phyloP scores from a whole-genome alignment of 192 early-diverging fungal species.

The Gryganskiella cystojenkinii region DNA sequence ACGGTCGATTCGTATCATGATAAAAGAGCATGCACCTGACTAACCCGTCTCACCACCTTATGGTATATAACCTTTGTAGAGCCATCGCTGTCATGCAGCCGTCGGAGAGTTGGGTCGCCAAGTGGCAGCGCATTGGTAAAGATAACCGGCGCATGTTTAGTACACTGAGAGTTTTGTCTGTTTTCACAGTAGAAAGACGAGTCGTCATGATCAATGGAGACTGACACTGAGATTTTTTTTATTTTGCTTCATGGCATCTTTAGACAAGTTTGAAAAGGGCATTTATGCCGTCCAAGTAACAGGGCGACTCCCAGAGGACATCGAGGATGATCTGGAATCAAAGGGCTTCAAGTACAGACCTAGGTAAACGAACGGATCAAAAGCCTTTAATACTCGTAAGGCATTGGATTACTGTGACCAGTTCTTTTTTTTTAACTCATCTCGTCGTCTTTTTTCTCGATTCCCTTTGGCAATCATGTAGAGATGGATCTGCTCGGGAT shows the following conservation, averaged over 20 bases:
- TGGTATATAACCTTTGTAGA: too few species aligned
- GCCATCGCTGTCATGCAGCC: constrained; percentile 80
- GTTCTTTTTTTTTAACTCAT: not conserved
- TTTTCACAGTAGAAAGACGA: not conserved
- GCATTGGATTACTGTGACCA: not conserved
- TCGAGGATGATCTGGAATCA: constrained; percentile 76
- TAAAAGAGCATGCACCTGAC: too few species aligned
- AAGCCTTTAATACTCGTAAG: too few species aligned
- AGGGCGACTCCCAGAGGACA: constrained; percentile 78
- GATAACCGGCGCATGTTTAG: too few species aligned
- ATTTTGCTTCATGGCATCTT: not conserved
- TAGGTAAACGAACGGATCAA: constrained; percentile 64
- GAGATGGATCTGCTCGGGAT: constrained; percentile 50
- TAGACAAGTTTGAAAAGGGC: constrained; percentile 73
- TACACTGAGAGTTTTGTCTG: not conserved
- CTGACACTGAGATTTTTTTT: too few species aligned
- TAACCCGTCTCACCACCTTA: too few species aligned
- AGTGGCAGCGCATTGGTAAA: constrained; percentile 74
- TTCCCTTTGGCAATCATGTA: not conserved
- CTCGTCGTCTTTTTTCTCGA: not conserved
- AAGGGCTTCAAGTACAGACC: constrained; percentile 76
- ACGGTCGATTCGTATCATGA: not conserved
- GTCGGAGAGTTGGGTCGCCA: constrained; percentile 79
- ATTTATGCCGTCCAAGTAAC: constrained; percentile 81
- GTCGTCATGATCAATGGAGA: not conserved